phyloP scores from a whole-genome alignment of 345 rosid species.

The Sonneratia alba region DNA sequence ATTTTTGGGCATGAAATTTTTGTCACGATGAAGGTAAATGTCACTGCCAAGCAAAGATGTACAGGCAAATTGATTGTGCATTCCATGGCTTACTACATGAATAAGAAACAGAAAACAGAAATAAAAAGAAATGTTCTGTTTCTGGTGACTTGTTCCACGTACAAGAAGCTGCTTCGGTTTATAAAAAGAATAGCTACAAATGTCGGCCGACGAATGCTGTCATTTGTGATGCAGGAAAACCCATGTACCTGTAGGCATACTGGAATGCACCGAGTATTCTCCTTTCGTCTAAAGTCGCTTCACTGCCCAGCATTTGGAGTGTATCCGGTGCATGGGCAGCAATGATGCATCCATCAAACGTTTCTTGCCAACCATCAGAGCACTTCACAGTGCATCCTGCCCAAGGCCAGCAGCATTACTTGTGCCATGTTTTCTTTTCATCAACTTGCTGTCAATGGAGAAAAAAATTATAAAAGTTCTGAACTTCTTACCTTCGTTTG shows the following conservation, averaged over 20 bases:
- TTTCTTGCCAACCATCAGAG: slow-evolving; percentile 42
- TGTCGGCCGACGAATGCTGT: background rate
- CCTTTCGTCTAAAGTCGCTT: slow-evolving; percentile 62
- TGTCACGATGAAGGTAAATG: slow-evolving; percentile 70
- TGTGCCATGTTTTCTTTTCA: background rate
- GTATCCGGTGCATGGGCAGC: slow-evolving; percentile 82
- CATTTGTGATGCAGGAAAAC: background rate
- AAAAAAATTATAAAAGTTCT: background rate
- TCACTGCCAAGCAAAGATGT: slow-evolving; percentile 41
- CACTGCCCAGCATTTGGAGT: slow-evolving; percentile 43
- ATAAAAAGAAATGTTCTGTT: background rate
- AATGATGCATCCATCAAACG: slow-evolving; percentile 42
- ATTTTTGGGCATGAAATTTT: slow-evolving; percentile 65
- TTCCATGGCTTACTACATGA: background rate
- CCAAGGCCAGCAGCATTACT: background rate
- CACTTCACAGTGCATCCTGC: slow-evolving; percentile 42
- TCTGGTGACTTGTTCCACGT: background rate
- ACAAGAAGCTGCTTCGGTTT: background rate
- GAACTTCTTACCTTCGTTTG: slow-evolving; percentile 31
- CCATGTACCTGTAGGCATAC: slow-evolving; percentile 59
- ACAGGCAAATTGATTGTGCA: slow-evolving; percentile 2
- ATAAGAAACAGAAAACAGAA: background rate
- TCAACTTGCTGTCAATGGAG: background rate
- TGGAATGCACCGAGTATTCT: slow-evolving; percentile 83
- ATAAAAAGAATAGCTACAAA: background rate